Evolutionary conservation across 2,329 filamentous ascomycete genomes (phyloP).

Genomic region (Aureobasidium lini): DNA sequence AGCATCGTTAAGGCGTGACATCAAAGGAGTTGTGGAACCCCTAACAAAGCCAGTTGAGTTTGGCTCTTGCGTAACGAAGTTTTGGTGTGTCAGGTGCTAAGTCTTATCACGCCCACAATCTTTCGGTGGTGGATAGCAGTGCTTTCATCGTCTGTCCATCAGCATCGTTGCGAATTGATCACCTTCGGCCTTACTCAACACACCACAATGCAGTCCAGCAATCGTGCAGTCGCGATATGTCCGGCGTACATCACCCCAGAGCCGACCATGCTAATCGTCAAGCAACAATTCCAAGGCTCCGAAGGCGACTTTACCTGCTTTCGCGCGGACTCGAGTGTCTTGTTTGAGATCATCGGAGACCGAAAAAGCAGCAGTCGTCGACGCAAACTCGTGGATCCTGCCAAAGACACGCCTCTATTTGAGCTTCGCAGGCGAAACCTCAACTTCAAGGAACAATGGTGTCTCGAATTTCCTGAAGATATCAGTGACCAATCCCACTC

Average conservation of each 20-base stretch:
- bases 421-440: not conserved
- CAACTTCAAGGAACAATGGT: slow-evolving; percentile 17
- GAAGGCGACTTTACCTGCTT: not conserved
- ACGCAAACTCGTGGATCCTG: not conserved
- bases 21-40: too few species aligned
- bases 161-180: too few species aligned
- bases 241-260: not conserved
- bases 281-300: not conserved
- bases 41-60: too few species aligned
- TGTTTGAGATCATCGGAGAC: not conserved
- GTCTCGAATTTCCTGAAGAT: not conserved
- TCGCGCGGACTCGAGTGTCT: not conserved
- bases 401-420: not conserved
- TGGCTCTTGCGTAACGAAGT: too few species aligned
- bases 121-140: too few species aligned
- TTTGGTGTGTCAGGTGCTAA: too few species aligned
- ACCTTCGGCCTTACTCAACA: too few species aligned
- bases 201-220: too few species aligned
- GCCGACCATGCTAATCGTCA: not conserved
- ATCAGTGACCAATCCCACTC: too few species aligned
- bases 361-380: not conserved
- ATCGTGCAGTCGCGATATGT: not conserved
- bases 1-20: too few species aligned
- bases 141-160: too few species aligned
- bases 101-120: too few species aligned